Base-by-base conservation (phyloP, 2,329 filamentous ascomycete genomes). In the Aspergillus caelatus region DNA sequence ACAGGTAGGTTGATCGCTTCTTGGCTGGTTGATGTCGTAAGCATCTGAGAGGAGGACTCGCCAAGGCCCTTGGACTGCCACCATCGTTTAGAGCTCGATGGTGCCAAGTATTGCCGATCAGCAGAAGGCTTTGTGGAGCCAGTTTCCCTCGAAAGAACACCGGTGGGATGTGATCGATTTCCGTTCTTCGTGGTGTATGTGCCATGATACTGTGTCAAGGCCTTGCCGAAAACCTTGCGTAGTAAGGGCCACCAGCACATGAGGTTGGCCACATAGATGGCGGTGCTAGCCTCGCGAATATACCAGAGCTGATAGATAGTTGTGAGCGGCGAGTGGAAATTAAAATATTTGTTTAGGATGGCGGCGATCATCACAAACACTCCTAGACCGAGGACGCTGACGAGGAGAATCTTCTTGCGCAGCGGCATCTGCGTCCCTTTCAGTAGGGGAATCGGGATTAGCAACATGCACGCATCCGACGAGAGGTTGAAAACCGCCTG, bases 231-330 rank as follows among this genome's bases (percentile, higher is more conserved):
- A 12, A 74, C 7, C 46, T 71, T 74, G n/a, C 73, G 68, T 16
- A 75, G 62, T 0, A 75, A 64, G 1, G 74, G 72, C 72, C 73
- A 75, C 69, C 72, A 68, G 46, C 74, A 74, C 63, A 72, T 71
- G 2, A 84, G 69, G 53, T 84, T 84, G 23, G 82, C 81, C 2
- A 84, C 81, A n/a, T 83, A 78, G 12, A 80, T 73, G n/a, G 76
- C 75, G 1, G 77, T 77, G n/a, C 75, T 77, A 7, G 78, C 74
- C 71, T 80, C 78, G 9, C 77, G 76, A 28, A 79, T 75, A 63
- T 81, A 81, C 80, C 80, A 82, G 28, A 76, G 73, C 57, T 76
- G 78, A 68, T 79, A 81, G 41, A 70, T 77, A 28, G 71, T 75
- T 23, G 74, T 79, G 46, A 71, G 71, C 1, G 73, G 79, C 9